Base-by-base conservation (phyloP, 2,329 filamentous ascomycete species). In the Sporothrix humicola region DNA sequence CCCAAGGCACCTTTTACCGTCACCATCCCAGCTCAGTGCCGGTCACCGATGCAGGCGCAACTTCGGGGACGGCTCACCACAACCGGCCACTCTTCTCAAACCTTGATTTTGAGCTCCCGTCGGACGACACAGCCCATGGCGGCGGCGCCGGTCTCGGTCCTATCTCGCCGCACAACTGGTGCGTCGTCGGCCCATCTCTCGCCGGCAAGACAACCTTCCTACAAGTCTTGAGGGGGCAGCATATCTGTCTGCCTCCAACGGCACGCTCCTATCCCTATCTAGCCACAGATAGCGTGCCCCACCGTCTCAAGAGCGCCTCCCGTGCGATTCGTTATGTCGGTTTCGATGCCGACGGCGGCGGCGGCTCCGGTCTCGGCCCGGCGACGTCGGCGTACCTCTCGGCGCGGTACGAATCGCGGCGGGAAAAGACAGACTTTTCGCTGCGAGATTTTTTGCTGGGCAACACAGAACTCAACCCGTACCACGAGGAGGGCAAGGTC, bases 361-460 rank as follows among this genome's bases (percentile, higher is more conserved):
- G 88, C 26, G 52, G 37, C 46, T 50, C 66, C 31, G 65, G 75
- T 3, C 83, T 88, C 6, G 86, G 87, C 1, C 84, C 84, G n/a
- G 85, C 86, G 6, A 86, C 87, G 0, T 92, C 92, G 23, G 91
- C 94, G 4, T 98, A 98, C 80, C 84, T 98, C 20, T 94, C 93
- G 74, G 94, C 94, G 17, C 87, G 96, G 54, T 99, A 98, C 81
- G 96, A 99, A 85, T 95, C 92, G 74, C 86, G 92, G 52, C 87
- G 93, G 46, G 95, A 98, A 82, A 91, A 90, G 72, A 97, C 93
- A 0, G 96, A 98, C 81, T 97, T 95, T 82, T 93, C 92, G 0
- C 86, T 98, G 1, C 83, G 87, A 70, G 91, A 97, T 82, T 98
- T 94, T 79, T 82, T 99, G 20, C 87, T 90, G 15, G 94, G 94